Evolutionary conservation across 73 alveolate genomes (phyloP).

Genomic region (Paramecium caudatum): DNA sequence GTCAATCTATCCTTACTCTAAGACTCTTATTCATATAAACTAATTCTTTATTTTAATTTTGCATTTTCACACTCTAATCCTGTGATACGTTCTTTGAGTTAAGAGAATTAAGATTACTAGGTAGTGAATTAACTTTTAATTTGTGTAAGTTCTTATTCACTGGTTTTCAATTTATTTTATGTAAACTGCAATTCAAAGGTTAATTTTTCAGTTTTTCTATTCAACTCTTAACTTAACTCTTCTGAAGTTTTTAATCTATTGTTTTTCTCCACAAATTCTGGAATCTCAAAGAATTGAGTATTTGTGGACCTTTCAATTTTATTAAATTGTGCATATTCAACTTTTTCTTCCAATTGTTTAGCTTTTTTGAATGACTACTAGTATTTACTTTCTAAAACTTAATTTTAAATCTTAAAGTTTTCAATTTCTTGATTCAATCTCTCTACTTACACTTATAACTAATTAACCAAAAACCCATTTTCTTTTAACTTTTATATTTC

Average conservation of each 20-base stretch:
- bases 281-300: not conserved
- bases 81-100: not conserved
- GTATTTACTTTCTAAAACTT: not conserved
- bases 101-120: not conserved
- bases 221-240: not conserved
- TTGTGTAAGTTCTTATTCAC: not conserved
- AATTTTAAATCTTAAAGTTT: conserved; percentile 9
- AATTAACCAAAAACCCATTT: not conserved
- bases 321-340: not conserved
- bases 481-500: conserved; percentile 27
- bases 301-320: conserved; percentile 22
- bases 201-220: conserved; percentile 28
- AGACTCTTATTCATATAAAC: not conserved
- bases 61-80: not conserved
- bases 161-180: not conserved
- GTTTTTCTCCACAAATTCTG: conserved; percentile 5
- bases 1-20: not conserved
- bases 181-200: not conserved
- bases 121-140: not conserved
- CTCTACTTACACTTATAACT: not conserved
- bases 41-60: not conserved
- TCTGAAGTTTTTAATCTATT: not conserved
- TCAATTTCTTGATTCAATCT: not conserved
- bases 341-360: not conserved
- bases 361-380: not conserved